Conservation (phyloP, 2,329 filamentous ascomycete genomes). For the Fusarium continuum region DNA sequence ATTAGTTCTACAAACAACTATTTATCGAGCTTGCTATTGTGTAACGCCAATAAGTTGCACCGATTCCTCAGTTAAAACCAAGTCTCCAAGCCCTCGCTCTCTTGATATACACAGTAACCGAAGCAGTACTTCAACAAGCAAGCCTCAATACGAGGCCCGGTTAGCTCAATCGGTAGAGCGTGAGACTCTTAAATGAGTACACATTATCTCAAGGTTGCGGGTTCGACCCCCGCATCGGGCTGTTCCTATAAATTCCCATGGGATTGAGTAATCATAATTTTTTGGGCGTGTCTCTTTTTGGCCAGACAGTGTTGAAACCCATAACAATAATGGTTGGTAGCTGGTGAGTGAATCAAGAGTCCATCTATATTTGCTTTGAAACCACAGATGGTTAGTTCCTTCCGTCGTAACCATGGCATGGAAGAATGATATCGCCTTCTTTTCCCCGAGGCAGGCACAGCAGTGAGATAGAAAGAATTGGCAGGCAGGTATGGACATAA, state of each 20-base stretch:
- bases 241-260: slow-evolving; percentile 28
- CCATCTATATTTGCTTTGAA: too few relatives aligned
- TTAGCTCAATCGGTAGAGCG: slow-evolving; percentile 67
- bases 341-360: too few relatives aligned
- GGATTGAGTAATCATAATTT: slow-evolving; percentile 16
- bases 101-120: background rate
- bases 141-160: slow-evolving; percentile 43
- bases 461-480: background rate
- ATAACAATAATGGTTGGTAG: too few relatives aligned
- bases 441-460: background rate
- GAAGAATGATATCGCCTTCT: too few relatives aligned
- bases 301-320: too few relatives aligned
- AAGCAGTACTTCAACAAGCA: accelerated
- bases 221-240: slow-evolving; percentile 61
- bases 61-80: background rate
- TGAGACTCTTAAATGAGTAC: slow-evolving; percentile 68
- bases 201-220: slow-evolving; percentile 62
- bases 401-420: too few relatives aligned
- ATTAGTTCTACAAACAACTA: too few relatives aligned
- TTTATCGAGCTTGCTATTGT: too few relatives aligned
- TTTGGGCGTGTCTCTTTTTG: too few relatives aligned
- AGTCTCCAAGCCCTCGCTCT: too few relatives aligned
- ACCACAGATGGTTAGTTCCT: too few relatives aligned
- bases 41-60: too few relatives aligned
- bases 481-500: background rate